Evolutionary conservation across 2,329 filamentous ascomycete species (phyloP), one percentile per base, ranked within the genome.

Genomic region (Talaromyces sp.): DNA sequence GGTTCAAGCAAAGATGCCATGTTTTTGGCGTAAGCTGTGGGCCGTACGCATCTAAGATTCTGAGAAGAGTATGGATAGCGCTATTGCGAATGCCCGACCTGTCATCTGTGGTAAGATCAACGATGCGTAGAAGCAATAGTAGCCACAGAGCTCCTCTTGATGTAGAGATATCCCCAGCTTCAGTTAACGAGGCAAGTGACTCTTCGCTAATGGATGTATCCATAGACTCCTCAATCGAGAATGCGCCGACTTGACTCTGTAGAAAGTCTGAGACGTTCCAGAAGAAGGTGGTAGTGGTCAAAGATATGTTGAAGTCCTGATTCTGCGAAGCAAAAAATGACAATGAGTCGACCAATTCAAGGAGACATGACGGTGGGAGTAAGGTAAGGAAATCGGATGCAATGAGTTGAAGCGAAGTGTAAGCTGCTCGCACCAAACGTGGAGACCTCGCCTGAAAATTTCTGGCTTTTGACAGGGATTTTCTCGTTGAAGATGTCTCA

Each of bases 251-350:
- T 43, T 82, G 79, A 8, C 78, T 77, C 64, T 86, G 84, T 22
- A 98, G 82, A 68, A 93, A 95, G 75, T 97, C 93, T 0, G 94
- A 97, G 8, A 97, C 85, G 62, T 94, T 93, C 92, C 93, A 97
- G 76, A 97, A 96, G 73, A 96, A 95, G 0, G 94, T 97, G 9
- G 97, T 91, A 1, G 93, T 95, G 39, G 95, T 98, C 31, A 99
- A 82, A 0, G 94, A 94, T 72, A 98, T 96, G 70, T 99, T 99
- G 43, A 99, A 83, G 73, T 99, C 95, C 69, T 96, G 91, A 68
- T 89, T 85, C 76, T 99, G 95, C 0, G 88, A 90, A 70, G 92
- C 93, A 77, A 98, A 99, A 68, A 90, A 89, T 72, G 92, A 92
- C 24, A 99, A 85, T 11, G 93, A 92, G 78, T 96, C 90, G 67